Evolutionary conservation across 1,284 basidiomycete genomes (phyloP).

Genomic region (Pseudozyma flocculosa): DNA sequence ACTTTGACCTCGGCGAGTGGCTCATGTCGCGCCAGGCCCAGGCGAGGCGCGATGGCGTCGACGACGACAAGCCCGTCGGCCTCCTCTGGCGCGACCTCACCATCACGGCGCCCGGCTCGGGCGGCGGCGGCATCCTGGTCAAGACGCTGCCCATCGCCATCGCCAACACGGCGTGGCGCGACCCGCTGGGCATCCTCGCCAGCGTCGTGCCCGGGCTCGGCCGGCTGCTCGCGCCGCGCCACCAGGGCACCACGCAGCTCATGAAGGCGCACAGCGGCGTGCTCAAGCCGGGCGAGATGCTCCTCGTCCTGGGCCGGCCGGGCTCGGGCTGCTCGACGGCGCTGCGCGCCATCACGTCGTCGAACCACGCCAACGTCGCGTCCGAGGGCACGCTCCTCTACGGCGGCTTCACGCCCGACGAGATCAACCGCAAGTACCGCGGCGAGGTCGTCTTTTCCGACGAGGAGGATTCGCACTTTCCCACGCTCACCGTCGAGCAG

Average conservation of each 20-base stretch:
- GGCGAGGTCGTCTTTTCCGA: constrained; percentile 42
- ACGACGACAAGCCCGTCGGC: constrained; percentile 41
- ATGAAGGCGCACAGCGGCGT: constrained; percentile 33
- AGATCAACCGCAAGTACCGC: constrained; percentile 34
- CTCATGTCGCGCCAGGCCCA: constrained; percentile 27
- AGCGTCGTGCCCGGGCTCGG: constrained; percentile 28
- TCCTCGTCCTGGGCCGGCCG: constrained; percentile 49
- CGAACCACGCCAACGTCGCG: constrained; percentile 26
- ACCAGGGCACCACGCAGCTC: constrained; percentile 21
- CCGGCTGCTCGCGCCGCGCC: constrained; percentile 19
- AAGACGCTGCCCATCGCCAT: constrained; percentile 46
- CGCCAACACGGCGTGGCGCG: constrained; percentile 36
- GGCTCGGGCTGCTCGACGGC: constrained; percentile 45
- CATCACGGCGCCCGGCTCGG: constrained; percentile 34
- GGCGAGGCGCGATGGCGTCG: constrained; percentile 30
- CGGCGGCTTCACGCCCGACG: constrained; percentile 28
- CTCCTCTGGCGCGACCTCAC: constrained; percentile 42
- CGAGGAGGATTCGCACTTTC: constrained; percentile 48
- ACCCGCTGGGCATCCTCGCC: constrained; percentile 38
- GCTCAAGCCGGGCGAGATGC: constrained; percentile 47
- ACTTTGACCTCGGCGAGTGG: constrained; percentile 42
- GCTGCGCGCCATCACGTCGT: constrained; percentile 41
- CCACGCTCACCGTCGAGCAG: constrained; percentile 47
- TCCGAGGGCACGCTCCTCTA: constrained; percentile 40
- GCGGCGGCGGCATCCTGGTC: constrained; percentile 41